Evolutionary conservation across 805 yeast genomes (phyloP).

Genomic region (Zygosaccharomyces gambellarensis): DNA sequence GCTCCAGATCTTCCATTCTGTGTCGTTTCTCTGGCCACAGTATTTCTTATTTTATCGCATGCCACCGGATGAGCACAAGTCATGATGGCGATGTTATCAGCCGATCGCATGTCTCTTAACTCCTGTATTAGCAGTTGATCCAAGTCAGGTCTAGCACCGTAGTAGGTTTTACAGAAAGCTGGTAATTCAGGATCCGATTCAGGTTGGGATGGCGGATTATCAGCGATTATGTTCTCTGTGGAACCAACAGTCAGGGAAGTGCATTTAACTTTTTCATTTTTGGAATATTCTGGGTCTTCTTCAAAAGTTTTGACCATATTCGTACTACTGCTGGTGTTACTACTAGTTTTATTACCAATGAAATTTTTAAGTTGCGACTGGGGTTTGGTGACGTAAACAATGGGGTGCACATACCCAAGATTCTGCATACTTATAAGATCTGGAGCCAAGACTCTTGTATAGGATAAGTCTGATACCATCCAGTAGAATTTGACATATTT

Average conservation of each 20-base stretch:
- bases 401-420: conserved; percentile 11
- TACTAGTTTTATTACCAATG: background rate
- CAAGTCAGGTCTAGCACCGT: conserved; percentile 38
- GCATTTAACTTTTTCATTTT: conserved; percentile 10
- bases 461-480: conserved; percentile 50
- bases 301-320: background rate
- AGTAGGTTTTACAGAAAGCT: background rate
- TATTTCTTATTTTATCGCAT: conserved; percentile 48
- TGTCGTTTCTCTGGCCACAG: conserved; percentile 35
- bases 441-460: conserved; percentile 43
- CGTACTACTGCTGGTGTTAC: background rate
- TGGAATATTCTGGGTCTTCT: background rate
- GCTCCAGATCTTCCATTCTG: conserved; percentile 31
- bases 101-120: conserved; percentile 33
- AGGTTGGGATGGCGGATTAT: background rate
- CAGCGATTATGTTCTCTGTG: background rate
- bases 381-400: conserved; percentile 55
- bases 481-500: conserved; percentile 47
- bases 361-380: conserved; percentile 13
- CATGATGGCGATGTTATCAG: conserved; percentile 42
- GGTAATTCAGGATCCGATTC: background rate
- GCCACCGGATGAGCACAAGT: conserved; percentile 51
- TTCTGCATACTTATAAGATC: conserved; percentile 34
- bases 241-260: background rate
- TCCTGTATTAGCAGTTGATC: conserved; percentile 36